Evolutionary conservation across 1,284 basidiomycete species (phyloP).

Genomic region (Jaminaea rosea): DNA sequence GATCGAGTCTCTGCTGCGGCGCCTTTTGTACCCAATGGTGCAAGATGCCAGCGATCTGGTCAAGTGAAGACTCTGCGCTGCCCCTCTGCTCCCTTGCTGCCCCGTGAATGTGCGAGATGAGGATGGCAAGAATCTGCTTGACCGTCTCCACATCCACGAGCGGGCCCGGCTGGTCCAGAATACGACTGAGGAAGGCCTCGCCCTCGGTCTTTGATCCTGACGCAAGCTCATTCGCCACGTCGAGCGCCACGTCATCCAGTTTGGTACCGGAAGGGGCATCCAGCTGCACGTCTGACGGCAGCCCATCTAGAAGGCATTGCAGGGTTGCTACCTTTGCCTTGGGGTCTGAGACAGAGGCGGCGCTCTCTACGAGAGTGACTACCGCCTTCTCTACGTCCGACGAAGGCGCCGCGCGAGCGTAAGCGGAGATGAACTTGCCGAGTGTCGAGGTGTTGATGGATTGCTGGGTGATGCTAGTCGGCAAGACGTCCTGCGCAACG

Average conservation of each 20-base stretch:
- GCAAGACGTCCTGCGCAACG: no score
- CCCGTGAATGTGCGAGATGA: background rate
- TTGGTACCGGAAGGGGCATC: background rate
- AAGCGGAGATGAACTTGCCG: slow-evolving; percentile 49
- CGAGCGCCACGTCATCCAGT: background rate
- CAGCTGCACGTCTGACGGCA: background rate
- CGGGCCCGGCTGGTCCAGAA: slow-evolving; percentile 4
- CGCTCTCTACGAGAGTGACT: background rate
- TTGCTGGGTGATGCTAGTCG: no score
- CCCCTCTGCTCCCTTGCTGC: background rate
- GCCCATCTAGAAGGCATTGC: background rate
- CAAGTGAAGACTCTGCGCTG: background rate
- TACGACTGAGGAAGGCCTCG: background rate
- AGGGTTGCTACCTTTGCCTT: background rate
- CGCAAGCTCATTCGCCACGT: background rate
- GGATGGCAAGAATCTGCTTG: background rate
- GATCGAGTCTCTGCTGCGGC: background rate
- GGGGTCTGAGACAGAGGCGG: background rate
- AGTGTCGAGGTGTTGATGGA: no score
- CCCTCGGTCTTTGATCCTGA: background rate
- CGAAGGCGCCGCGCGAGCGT: slow-evolving; percentile 6
- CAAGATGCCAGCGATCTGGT: background rate
- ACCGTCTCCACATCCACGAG: background rate
- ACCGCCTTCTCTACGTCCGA: background rate
- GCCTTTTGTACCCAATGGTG: background rate